phyloP scores from a whole-genome alignment of 2,329 filamentous ascomycete genomes.

The Fusarium sublunatum region DNA sequence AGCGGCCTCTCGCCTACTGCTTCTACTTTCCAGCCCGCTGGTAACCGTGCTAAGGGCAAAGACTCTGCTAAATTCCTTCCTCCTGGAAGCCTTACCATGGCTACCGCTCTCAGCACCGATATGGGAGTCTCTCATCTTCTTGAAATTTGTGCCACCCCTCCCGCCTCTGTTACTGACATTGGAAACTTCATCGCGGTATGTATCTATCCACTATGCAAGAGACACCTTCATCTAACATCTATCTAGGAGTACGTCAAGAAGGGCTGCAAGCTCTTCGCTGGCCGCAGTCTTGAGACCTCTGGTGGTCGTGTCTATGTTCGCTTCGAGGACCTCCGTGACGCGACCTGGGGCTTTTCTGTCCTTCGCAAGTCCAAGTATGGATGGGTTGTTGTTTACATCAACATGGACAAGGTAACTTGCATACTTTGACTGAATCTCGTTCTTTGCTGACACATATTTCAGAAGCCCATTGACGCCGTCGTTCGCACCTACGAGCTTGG shows the following conservation, averaged over 20 bases:
- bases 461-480: slow-evolving; percentile 10
- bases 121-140: slow-evolving; percentile 60
- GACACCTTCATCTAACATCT: slow-evolving; percentile 17
- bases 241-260: slow-evolving; percentile 54
- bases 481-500: slow-evolving; percentile 37
- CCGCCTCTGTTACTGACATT: slow-evolving; percentile 53
- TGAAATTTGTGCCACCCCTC: slow-evolving; percentile 51
- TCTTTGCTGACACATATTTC: neutral
- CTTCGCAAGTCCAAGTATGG: slow-evolving; percentile 56
- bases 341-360: slow-evolving; percentile 62
- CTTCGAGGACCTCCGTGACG: slow-evolving; percentile 71
- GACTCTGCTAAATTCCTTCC: slow-evolving; percentile 6
- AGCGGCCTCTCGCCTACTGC: slow-evolving; percentile 72
- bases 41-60: slow-evolving; percentile 19
- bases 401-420: slow-evolving; percentile 25
- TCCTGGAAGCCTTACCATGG: slow-evolving; percentile 44
- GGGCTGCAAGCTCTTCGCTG: slow-evolving; percentile 53
- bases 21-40: slow-evolving; percentile 67
- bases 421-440: neutral
- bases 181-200: slow-evolving; percentile 60
- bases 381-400: slow-evolving; percentile 55
- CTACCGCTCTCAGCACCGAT: slow-evolving; percentile 58
- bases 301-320: slow-evolving; percentile 62
- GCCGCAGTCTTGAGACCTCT: slow-evolving; percentile 50
- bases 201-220: neutral